Percentiles rank a stretch among this genome's conserved stretches.
Conservation (phyloP, 1,139 yeast genomes). For the Scheffersomyces illinoinensis region DNA sequence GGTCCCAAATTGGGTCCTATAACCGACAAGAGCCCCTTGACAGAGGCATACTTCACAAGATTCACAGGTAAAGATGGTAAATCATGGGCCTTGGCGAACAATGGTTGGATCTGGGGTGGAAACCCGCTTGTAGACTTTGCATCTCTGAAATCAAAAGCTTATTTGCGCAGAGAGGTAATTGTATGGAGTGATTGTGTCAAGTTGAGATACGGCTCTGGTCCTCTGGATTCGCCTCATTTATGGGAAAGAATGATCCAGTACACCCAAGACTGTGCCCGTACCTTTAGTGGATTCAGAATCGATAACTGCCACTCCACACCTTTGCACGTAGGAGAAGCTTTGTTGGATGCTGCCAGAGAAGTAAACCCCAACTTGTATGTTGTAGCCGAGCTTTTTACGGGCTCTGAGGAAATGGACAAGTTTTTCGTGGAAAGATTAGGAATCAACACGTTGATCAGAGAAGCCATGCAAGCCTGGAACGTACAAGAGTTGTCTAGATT, state of each 20-base stretch:
- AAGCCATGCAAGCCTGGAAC: conserved; percentile 96
- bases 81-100: conserved; percentile 79
- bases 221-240: conserved; percentile 81
- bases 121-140: conserved; percentile 94
- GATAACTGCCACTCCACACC: conserved; percentile 98
- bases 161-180: conserved; percentile 87
- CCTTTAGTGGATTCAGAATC: conserved; percentile 86
- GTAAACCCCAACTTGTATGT: conserved; percentile 86
- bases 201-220: conserved; percentile 75
- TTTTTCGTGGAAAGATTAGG: conserved; percentile 89
- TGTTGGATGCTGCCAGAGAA: conserved; percentile 84
- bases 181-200: conserved; percentile 99
- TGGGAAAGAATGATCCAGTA: conserved; percentile 90
- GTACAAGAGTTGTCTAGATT: conserved; percentile 83
- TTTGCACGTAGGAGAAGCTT: conserved; percentile 85
- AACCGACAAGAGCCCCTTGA: conserved; percentile 57
- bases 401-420: conserved; percentile 88
- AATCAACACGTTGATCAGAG: conserved; percentile 83
- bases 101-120: conserved; percentile 99
- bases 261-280: conserved; percentile 68
- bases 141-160: conserved; percentile 72
- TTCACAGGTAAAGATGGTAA: conserved; percentile 54
- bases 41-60: conserved; percentile 87
- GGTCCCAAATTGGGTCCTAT: conserved; percentile 80
- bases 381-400: conserved; percentile 92